These are phyloP conservation scores for Boletus fagicola DNA, from an alignment of 768 basidiomycete genomes.

Conservation along the genomic window DNA sequence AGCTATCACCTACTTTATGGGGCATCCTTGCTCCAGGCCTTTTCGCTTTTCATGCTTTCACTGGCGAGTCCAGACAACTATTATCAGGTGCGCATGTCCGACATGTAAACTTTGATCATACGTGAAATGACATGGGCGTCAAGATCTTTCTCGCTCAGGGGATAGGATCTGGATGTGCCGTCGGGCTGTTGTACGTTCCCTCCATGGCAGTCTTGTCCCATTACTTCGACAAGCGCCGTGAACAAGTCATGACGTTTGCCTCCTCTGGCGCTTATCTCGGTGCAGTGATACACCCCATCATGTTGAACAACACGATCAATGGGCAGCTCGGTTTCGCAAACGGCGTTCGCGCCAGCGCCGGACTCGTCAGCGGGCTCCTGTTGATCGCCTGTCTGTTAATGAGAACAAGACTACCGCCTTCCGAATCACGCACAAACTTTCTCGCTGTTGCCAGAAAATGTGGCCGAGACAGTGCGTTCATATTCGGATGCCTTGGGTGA, in stretches of 20 bases:
- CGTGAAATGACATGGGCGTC: neutral
- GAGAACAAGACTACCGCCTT: slow-evolving; percentile 39
- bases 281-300: slow-evolving; percentile 59
- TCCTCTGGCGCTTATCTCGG: slow-evolving; percentile 59
- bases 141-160: slow-evolving; percentile 56
- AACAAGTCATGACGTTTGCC: slow-evolving; percentile 53
- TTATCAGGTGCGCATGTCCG: slow-evolving; percentile 37
- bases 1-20: slow-evolving; percentile 28
- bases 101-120: too few relatives aligned
- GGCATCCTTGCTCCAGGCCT: slow-evolving; percentile 28
- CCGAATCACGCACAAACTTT: slow-evolving; percentile 25
- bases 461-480: slow-evolving; percentile 24
- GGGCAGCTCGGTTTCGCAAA: slow-evolving; percentile 46
- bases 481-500: slow-evolving; percentile 30
- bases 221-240: slow-evolving; percentile 48
- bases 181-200: slow-evolving; percentile 49
- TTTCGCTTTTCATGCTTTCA: slow-evolving; percentile 47
- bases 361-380: slow-evolving; percentile 38
- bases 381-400: slow-evolving; percentile 41
- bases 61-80: slow-evolving; percentile 41
- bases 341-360: slow-evolving; percentile 43
- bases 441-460: slow-evolving; percentile 23
- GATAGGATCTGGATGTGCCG: slow-evolving; percentile 46
- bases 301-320: slow-evolving; percentile 51
- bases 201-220: slow-evolving; percentile 49